Conservation (phyloP, 1,284 basidiomycete species). For the Ustilago lituana region DNA sequence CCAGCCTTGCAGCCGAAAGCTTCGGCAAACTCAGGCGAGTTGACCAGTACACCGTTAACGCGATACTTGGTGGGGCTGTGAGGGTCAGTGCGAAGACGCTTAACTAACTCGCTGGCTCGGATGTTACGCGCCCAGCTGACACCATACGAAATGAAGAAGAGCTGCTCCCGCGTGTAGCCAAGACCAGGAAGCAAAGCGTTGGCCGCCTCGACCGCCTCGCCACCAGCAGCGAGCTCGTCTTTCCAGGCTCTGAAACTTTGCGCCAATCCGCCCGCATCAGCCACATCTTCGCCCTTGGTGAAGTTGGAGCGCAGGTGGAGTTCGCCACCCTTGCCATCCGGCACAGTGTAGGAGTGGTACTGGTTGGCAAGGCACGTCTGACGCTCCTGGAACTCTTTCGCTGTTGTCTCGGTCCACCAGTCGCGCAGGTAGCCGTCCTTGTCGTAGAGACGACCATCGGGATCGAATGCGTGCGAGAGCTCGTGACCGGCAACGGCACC, state of each 20-base stretch:
- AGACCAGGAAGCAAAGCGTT: slow-evolving; percentile 67
- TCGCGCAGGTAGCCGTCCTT: slow-evolving; percentile 72
- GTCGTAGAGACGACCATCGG: slow-evolving; percentile 78
- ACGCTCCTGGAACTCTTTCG: slow-evolving; percentile 81
- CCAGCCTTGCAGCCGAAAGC: slow-evolving; percentile 63
- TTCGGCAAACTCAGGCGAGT: slow-evolving; percentile 57
- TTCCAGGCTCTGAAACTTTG: slow-evolving; percentile 68
- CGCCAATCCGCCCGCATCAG: slow-evolving; percentile 70
- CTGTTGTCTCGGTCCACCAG: slow-evolving; percentile 82
- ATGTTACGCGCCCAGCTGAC: slow-evolving; percentile 61
- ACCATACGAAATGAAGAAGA: slow-evolving; percentile 67
- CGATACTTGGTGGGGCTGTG: slow-evolving; percentile 64
- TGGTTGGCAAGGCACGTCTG: slow-evolving; percentile 89
- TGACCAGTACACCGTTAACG: slow-evolving; percentile 58
- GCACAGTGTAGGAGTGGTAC: slow-evolving; percentile 82
- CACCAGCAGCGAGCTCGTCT: slow-evolving; percentile 48
- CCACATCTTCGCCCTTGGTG: slow-evolving; percentile 76
- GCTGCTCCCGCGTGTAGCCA: slow-evolving; percentile 65
- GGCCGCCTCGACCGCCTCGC: slow-evolving; percentile 46
- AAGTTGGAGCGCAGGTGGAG: slow-evolving; percentile 83
- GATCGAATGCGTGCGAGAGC: slow-evolving; percentile 87
- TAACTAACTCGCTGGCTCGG: slow-evolving; percentile 53
- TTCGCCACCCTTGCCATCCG: slow-evolving; percentile 83
- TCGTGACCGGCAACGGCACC: slow-evolving; percentile 62
- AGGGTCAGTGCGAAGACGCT: slow-evolving; percentile 60